These are phyloP conservation scores for Polyporus arcularius DNA, from an alignment of 768 basidiomycete genomes.

Conservation along the genomic window DNA sequence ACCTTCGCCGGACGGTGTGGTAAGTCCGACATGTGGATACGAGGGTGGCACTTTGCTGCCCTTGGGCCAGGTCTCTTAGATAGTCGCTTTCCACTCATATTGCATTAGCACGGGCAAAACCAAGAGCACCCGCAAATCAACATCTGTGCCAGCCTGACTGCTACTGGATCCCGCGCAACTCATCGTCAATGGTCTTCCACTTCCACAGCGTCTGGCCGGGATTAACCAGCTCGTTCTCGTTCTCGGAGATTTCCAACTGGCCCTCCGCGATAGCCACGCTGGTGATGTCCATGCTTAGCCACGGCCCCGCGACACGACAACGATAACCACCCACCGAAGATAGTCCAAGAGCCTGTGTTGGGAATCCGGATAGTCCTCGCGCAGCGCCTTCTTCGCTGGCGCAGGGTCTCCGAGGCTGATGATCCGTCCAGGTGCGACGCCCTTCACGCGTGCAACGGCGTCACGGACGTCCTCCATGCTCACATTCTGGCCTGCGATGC, in stretches of 20 bases:
- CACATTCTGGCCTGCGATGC: too few species aligned
- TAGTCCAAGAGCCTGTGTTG: constrained; percentile 6
- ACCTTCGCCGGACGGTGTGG: too few species aligned
- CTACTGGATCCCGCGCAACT: too few species aligned
- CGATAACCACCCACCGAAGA: constrained; percentile 2
- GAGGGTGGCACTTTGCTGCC: too few species aligned
- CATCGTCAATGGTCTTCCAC: constrained; percentile 13
- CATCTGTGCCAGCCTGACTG: too few species aligned
- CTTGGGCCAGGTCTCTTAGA: too few species aligned
- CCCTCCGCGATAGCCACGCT: constrained; percentile 18
- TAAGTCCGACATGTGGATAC: too few species aligned
- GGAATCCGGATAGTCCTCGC: constrained; percentile 3
- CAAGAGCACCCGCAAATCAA: too few species aligned
- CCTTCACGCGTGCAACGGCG: too few species aligned
- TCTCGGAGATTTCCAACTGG: constrained; percentile 21
- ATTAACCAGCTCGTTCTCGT: constrained; percentile 27
- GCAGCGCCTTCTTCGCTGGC: constrained; percentile 12
- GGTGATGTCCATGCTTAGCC: not conserved
- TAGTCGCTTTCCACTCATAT: too few species aligned
- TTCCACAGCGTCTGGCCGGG: constrained; percentile 23
- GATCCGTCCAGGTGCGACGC: constrained; percentile 11
- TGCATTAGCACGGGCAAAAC: too few species aligned
- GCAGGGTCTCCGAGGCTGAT: constrained; percentile 10
- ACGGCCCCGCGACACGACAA: not conserved
- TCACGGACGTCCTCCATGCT: too few species aligned